Conservation (phyloP, 2,329 filamentous ascomycete species). For the Arthrobotrys entomopaga region DNA sequence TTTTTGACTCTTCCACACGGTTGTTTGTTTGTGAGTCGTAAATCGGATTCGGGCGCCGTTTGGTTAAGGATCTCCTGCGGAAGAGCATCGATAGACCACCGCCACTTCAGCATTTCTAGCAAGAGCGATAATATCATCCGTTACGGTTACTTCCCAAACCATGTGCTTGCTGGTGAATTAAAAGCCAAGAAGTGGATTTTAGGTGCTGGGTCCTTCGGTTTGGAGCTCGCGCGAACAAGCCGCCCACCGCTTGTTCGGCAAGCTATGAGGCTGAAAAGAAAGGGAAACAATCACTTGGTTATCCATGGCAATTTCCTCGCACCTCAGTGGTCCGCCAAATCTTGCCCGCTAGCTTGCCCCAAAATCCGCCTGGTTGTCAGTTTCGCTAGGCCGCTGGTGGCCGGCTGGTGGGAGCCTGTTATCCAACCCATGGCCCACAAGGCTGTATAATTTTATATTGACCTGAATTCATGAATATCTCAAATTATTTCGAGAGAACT, state of each 20-base stretch:
- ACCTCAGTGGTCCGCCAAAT: neutral
- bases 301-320: slow-evolving; percentile 23
- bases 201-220: slow-evolving; percentile 39
- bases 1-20: too few relatives aligned
- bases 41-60: neutral
- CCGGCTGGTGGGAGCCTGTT: slow-evolving; percentile 18
- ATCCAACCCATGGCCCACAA: slow-evolving; percentile 9
- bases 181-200: neutral
- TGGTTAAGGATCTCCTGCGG: neutral
- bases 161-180: too few relatives aligned
- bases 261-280: slow-evolving; percentile 37
- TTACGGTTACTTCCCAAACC: neutral
- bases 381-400: slow-evolving; percentile 7
- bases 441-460: slow-evolving; percentile 38
- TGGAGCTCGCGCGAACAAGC: neutral
- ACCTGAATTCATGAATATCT: neutral
- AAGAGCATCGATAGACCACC: neutral
- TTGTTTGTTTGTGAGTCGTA: too few relatives aligned
- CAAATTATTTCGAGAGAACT: too few relatives aligned
- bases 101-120: slow-evolving; percentile 30
- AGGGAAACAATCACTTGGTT: slow-evolving; percentile 17
- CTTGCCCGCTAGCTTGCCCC: neutral
- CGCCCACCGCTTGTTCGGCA: neutral
- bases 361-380: slow-evolving; percentile 23
- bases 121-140: slow-evolving; percentile 30